These are phyloP conservation scores for Plantago lanceolata DNA, from an alignment of 305 asterid genomes.

Conservation along the genomic window DNA sequence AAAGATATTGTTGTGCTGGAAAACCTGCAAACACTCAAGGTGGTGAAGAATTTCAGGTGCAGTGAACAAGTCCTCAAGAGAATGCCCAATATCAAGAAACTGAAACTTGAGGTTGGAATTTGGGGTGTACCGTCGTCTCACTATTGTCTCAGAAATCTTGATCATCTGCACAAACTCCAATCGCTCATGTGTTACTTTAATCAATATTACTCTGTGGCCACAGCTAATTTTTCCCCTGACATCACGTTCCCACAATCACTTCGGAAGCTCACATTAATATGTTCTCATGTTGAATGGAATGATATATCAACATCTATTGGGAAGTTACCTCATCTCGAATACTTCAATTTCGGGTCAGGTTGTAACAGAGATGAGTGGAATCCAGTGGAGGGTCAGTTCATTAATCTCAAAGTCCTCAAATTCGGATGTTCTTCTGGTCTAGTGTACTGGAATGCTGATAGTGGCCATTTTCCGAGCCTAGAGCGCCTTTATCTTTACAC, in stretches of 20 bases:
- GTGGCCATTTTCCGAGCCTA: not conserved
- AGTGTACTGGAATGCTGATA: not conserved
- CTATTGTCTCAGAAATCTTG: not conserved
- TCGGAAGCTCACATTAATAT: not conserved
- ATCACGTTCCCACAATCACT: not conserved
- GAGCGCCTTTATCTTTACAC: not conserved
- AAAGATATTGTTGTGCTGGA: not conserved
- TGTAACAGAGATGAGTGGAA: not conserved
- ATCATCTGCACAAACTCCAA: not conserved
- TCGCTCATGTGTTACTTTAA: not conserved
- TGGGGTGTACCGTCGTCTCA: not conserved
- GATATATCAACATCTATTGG: not conserved
- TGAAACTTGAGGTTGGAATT: not conserved
- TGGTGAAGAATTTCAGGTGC: conserved; percentile 2
- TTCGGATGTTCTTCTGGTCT: not conserved
- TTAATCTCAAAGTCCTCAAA: not conserved
- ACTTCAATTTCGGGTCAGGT: not conserved
- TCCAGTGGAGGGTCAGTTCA: conserved; percentile 1
- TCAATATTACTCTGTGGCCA: too few species aligned
- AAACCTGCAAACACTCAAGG: conserved; percentile 9
- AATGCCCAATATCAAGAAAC: conserved; percentile 13
- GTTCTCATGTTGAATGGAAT: not conserved
- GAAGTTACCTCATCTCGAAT: not conserved
- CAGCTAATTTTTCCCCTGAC: not conserved
- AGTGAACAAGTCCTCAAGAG: not conserved